Evolutionary conservation across 2,329 filamentous ascomycete genomes (phyloP).

Genomic region (Scortechinia acanthostroma): DNA sequence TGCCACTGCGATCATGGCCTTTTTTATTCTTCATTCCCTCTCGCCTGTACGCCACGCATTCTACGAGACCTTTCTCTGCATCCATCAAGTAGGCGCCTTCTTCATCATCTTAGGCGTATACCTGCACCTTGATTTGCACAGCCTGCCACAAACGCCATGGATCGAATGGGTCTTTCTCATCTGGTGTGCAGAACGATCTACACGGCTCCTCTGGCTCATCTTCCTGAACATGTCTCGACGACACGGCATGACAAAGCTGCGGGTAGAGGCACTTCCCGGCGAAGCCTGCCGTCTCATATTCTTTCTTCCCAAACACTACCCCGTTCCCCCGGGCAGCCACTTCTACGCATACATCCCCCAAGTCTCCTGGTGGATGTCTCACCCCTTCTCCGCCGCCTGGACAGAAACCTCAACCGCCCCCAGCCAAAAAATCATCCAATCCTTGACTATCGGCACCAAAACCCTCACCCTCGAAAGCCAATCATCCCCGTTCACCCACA

Average conservation of each 20-base stretch:
- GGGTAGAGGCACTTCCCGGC: constrained; percentile 62
- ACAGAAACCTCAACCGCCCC: constrained; percentile 43
- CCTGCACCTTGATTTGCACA: constrained; percentile 73
- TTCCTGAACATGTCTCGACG: constrained; percentile 59
- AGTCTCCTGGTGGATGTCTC: constrained; percentile 64
- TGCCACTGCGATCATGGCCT: constrained; percentile 54
- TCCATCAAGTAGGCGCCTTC: constrained; percentile 75
- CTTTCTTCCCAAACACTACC: constrained; percentile 58
- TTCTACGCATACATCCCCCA: constrained; percentile 67
- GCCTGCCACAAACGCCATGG: constrained; percentile 67
- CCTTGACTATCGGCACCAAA: constrained; percentile 31
- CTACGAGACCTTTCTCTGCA: constrained; percentile 89
- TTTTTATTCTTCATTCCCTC: constrained; percentile 62
- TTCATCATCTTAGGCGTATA: constrained; percentile 59
- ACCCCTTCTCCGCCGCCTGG: constrained; percentile 77
- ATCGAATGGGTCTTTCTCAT: constrained; percentile 68
- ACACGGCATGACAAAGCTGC: constrained; percentile 51
- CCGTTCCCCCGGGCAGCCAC: constrained; percentile 65
- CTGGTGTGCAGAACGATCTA: constrained; percentile 68
- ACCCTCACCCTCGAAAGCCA: constrained; percentile 11
- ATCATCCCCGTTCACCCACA: too few relatives aligned
- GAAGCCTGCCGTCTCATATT: constrained; percentile 67
- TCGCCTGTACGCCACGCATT: constrained; percentile 83
- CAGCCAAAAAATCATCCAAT: too few relatives aligned
- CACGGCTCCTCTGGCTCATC: constrained; percentile 53